These are phyloP conservation scores for Talaromyces sp. DNA, from an alignment of 2,329 filamentous ascomycete species.

Conservation along the genomic window DNA sequence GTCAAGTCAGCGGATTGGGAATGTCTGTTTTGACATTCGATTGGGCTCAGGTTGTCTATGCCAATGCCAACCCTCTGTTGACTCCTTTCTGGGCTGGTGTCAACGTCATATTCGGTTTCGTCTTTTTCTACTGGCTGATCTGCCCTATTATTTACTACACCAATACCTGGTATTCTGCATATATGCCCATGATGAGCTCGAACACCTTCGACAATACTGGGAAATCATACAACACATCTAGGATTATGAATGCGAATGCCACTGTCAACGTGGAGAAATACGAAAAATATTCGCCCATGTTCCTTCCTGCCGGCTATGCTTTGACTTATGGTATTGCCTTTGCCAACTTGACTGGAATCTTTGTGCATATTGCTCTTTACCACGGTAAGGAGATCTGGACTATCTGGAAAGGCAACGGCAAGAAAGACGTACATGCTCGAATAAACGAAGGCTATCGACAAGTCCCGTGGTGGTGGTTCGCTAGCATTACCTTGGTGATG, in stretches of 20 bases:
- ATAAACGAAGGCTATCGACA: slow-evolving; percentile 41
- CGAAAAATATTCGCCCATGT: slow-evolving; percentile 62
- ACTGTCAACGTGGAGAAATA: slow-evolving; percentile 59
- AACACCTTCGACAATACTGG: slow-evolving; percentile 65
- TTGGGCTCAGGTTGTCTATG: slow-evolving; percentile 66
- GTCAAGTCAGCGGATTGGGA: slow-evolving; percentile 63
- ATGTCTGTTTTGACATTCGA: slow-evolving; percentile 70
- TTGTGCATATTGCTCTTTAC: slow-evolving; percentile 37
- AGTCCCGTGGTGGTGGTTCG: slow-evolving; percentile 49
- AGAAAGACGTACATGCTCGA: slow-evolving; percentile 43
- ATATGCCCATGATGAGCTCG: slow-evolving; percentile 60
- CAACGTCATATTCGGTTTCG: slow-evolving; percentile 46
- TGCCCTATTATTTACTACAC: slow-evolving; percentile 47
- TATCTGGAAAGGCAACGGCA: slow-evolving; percentile 33
- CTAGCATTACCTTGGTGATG: slow-evolving; percentile 35
- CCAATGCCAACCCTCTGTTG: slow-evolving; percentile 64
- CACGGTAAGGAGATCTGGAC: slow-evolving; percentile 36
- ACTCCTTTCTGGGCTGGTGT: slow-evolving; percentile 54
- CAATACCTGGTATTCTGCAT: slow-evolving; percentile 56
- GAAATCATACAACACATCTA: slow-evolving; percentile 55
- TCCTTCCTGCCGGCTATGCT: slow-evolving; percentile 58
- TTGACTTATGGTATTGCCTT: slow-evolving; percentile 60
- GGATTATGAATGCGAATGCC: slow-evolving; percentile 57
- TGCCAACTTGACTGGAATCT: slow-evolving; percentile 61
- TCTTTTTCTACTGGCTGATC: slow-evolving; percentile 44